These are phyloP conservation scores for Emmonsiellopsis sp. DNA, from an alignment of 2,329 filamentous ascomycete species.

Conservation along the genomic window DNA sequence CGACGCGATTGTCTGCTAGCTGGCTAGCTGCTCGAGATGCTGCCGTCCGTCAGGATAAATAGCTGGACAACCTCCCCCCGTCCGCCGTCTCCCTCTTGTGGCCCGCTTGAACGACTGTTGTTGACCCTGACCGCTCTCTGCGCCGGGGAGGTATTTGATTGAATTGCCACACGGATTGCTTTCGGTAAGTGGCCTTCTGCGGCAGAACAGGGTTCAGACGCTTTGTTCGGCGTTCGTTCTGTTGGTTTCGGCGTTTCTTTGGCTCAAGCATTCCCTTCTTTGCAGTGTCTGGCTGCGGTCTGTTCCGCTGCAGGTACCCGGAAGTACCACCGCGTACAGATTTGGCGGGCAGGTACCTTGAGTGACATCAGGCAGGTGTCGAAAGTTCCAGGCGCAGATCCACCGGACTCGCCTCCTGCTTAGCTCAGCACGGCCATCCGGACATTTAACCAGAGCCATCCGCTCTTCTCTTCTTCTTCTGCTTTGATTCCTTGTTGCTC, in stretches of 20 bases:
- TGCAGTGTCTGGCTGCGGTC: background rate
- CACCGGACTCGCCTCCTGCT: conserved; percentile 1
- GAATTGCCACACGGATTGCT: background rate
- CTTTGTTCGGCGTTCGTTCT: background rate
- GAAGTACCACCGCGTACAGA: background rate
- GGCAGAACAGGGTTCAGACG: background rate
- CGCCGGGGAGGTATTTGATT: too few relatives aligned
- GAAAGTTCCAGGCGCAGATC: conserved; percentile 9
- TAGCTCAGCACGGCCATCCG: background rate
- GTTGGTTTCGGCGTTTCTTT: background rate
- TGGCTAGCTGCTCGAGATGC: too few relatives aligned
- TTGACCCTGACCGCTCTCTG: too few relatives aligned
- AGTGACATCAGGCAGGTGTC: background rate
- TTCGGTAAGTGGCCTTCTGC: background rate
- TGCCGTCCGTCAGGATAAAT: background rate
- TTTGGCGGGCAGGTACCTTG: background rate
- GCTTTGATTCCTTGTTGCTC: background rate
- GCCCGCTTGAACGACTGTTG: too few relatives aligned
- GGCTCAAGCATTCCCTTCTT: background rate
- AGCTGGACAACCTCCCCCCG: background rate
- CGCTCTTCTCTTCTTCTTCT: background rate
- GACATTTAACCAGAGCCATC: background rate
- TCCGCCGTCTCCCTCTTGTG: background rate
- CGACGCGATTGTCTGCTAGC: too few relatives aligned
- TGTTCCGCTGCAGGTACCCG: background rate